Evolutionary conservation across 495 filamentous ascomycete species (phyloP), one percentile per base, ranked within the genome.

Genomic region (Hypoxylon intermedium): DNA sequence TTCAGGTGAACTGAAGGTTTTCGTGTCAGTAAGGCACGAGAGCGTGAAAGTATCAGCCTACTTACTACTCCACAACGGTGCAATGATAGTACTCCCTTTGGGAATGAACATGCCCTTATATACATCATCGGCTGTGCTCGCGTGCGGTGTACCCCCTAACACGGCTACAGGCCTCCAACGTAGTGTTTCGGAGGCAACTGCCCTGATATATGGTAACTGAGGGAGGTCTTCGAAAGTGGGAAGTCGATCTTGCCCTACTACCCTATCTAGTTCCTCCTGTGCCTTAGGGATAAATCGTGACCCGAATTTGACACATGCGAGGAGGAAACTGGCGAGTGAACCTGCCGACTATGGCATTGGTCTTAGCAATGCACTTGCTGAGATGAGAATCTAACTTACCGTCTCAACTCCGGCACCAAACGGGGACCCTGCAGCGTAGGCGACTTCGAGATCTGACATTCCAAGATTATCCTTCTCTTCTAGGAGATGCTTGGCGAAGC

Each of bases 371-470:
- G 9, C 12, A 6, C 31, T 11, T 72, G 23, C 71, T 71, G 5
- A 70, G 75, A 60, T 70, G 79, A 50, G 13, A 9, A 23, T 19
- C 9, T 9, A 11, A 64, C 72, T 72, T 44, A 84, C 84, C 3
- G 86, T 89, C 67, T 89, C 86, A n/a, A 82, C 80, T 9, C 86
- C 86, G 9, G 86, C 86, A 2, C 83, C 84, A 53, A 88, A 87
- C 4, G 87, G 74, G 0, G 78, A 79, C 9, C 82, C 82, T 3
- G 83, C 82, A 0, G 84, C 72, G 61, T 82, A 85, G 1, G 79
- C 79, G 47, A 85, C 74, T 62, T 86, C 81, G 11, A 79, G 77
- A 37, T 85, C 82, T 4, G 74, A 74, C 53, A 81, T 79, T 3
- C 75, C 74, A 24, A 79, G 68, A 15, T 66, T 74, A 9, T 77